Percentiles rank a stretch among this genome's conserved stretches.
phyloP scores from a whole-genome alignment of 2,329 filamentous ascomycete species.

The Penicillium sp. region DNA sequence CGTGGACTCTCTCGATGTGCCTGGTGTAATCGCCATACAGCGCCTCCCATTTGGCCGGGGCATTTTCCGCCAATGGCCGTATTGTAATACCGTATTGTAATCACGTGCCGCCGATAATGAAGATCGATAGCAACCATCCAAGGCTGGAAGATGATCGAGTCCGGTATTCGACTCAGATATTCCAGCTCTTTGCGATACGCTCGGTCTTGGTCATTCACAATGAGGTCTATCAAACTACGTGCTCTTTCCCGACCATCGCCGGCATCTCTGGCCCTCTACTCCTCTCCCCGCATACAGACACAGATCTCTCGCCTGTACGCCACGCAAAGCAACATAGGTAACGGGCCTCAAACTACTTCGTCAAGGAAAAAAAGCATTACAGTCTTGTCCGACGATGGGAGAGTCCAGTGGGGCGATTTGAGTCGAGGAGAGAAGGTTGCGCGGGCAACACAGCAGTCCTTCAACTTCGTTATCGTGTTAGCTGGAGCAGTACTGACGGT shows the following conservation, averaged over 20 bases:
- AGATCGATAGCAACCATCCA: conserved; percentile 10
- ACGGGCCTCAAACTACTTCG: conserved; percentile 45
- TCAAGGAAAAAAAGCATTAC: conserved; percentile 65
- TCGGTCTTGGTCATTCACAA: conserved; percentile 1
- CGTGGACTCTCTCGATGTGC: conserved; percentile 29
- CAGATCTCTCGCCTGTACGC: conserved; percentile 53
- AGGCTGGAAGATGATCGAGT: neutral
- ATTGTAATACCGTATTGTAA: conserved; percentile 5
- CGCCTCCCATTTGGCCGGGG: conserved; percentile 1
- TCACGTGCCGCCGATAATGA: conserved; percentile 6
- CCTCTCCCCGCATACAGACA: conserved; percentile 33
- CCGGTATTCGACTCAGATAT: neutral
- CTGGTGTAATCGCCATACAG: conserved; percentile 9
- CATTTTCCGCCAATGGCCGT: neutral
- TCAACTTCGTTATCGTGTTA: conserved; percentile 78
- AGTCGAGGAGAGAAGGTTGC: conserved; percentile 74
- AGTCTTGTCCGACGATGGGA: conserved; percentile 80
- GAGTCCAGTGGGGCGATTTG: conserved; percentile 75
- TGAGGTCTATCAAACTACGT: conserved; percentile 20
- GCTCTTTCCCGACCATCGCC: conserved; percentile 16
- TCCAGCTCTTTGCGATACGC: neutral
- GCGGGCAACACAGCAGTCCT: conserved; percentile 81
- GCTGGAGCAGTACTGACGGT: conserved; percentile 75
- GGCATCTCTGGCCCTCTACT: conserved; percentile 26
- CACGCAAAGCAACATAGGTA: conserved; percentile 52